Evolutionary conservation across 441 rosid genomes (phyloP).

Genomic region (Populus hybrid): DNA sequence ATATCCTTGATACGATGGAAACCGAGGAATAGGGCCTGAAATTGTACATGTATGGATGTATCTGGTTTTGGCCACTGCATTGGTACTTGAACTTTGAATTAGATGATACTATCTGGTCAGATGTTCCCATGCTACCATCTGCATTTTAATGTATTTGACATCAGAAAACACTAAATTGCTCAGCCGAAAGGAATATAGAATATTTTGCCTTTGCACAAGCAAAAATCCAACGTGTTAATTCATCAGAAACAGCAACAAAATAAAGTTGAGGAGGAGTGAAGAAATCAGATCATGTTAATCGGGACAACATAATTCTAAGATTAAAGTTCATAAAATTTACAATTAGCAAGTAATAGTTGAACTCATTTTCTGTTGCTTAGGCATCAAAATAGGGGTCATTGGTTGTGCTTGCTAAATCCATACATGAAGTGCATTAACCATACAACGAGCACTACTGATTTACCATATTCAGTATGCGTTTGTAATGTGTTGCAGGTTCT

Average conservation of each 20-base stretch:
- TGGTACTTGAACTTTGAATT: slow-evolving; percentile 47
- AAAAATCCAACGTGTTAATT: background rate
- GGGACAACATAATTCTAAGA: background rate
- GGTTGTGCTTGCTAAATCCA: background rate
- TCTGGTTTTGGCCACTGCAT: slow-evolving; percentile 68
- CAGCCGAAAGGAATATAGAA: background rate
- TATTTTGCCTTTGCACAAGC: background rate
- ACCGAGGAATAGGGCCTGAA: slow-evolving; percentile 42
- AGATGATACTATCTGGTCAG: slow-evolving; percentile 34
- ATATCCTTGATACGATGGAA: slow-evolving; percentile 69
- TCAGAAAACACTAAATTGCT: background rate
- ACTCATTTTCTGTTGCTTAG: background rate
- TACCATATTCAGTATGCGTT: background rate
- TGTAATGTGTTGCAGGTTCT: too few species aligned
- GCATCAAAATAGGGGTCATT: background rate
- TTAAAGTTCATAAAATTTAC: background rate
- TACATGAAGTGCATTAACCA: background rate
- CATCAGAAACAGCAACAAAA: background rate
- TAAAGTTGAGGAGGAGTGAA: background rate
- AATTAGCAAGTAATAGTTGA: background rate
- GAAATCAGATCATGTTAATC: background rate
- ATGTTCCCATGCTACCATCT: too few species aligned
- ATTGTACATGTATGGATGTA: slow-evolving; percentile 59
- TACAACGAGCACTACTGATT: background rate
- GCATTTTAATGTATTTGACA: slow-evolving; percentile 28